Base-by-base conservation (phyloP, 2,329 filamentous ascomycete genomes). In the Venturia effusa region DNA sequence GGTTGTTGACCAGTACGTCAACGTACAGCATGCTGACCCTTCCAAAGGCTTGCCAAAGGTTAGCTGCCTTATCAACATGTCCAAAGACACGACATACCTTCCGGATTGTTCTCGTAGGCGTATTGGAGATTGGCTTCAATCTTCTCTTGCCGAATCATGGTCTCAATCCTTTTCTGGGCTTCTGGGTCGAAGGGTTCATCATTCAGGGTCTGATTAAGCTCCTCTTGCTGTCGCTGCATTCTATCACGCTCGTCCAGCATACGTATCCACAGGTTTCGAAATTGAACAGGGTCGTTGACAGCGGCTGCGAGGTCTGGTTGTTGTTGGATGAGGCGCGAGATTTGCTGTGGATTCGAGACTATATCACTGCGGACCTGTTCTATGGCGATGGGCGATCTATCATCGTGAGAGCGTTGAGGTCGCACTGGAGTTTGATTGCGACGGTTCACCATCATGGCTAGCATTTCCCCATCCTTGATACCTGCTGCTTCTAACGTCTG, bases 11-110 rank as follows among this genome's bases (percentile, higher is more conserved):
- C 74, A 95, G 90, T 66, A 96, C 92, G 72, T 95, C 87, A 69
- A 97, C 89, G 76, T 99, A 99, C 59, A 99, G 84, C 87, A 99
- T 94, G 69, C 93, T 92, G 48, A 99, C 94, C 69, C 89, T 85
- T 63, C 91, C 94, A 72, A 99, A 99, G 34, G 94, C 92, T 96
- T 64, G 55, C 41, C 15, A 4, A 4, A 6, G 51, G 65, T 74
- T 48, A 65, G 65, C 65, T 32, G 30, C 40, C 45, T 64, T 60
- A 1, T 19, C 24, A 45, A 61, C 57, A 54, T 11, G 13, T 37
- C 32, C 54, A 61, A 57, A 34, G 19, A 4, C 51, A 15, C 51
- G 65, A 51, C 61, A 62, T 34, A 48, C 93, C 93, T 84, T 97
- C 94, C 0, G 94, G 94, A 71, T 95, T 96, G 76, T 97, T 88